phyloP scores from a whole-genome alignment of 495 filamentous ascomycete genomes.

The Neurospora sp. region DNA sequence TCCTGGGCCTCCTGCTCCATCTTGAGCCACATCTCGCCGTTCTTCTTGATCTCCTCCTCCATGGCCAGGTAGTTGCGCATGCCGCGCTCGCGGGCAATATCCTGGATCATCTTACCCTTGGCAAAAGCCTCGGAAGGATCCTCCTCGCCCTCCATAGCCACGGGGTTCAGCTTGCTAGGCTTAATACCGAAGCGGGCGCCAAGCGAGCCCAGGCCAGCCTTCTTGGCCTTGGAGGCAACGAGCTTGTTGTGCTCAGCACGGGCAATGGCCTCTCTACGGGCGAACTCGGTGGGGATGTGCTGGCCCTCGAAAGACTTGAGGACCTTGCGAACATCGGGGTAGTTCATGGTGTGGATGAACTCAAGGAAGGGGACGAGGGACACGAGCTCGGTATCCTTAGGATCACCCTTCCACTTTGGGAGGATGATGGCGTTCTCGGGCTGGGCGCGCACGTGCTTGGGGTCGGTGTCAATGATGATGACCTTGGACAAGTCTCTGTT shows the following conservation, averaged over 20 bases:
- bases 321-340: constrained; percentile 70
- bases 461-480: constrained; percentile 80
- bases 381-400: constrained; percentile 74
- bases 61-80: constrained; percentile 80
- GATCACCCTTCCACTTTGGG: constrained; percentile 76
- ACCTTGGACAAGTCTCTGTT: constrained; percentile 90
- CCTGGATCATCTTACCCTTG: constrained; percentile 90
- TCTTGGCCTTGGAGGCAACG: constrained; percentile 58
- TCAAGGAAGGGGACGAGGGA: constrained; percentile 90
- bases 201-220: constrained; percentile 53
- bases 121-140: constrained; percentile 61
- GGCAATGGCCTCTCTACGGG: constrained; percentile 73
- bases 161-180: constrained; percentile 42
- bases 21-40: constrained; percentile 88
- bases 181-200: constrained; percentile 66
- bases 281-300: constrained; percentile 79
- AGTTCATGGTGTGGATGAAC: constrained; percentile 89
- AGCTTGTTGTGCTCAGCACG: constrained; percentile 71
- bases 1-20: constrained; percentile 81
- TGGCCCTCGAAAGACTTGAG: constrained; percentile 81
- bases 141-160: constrained; percentile 55
- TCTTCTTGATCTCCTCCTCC: constrained; percentile 80
- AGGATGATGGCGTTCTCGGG: constrained; percentile 91
- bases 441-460: constrained; percentile 69
- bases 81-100: constrained; percentile 82